Base-by-base conservation (phyloP, 1,139 yeast genomes). In the Wickerhamomyces sp. region DNA sequence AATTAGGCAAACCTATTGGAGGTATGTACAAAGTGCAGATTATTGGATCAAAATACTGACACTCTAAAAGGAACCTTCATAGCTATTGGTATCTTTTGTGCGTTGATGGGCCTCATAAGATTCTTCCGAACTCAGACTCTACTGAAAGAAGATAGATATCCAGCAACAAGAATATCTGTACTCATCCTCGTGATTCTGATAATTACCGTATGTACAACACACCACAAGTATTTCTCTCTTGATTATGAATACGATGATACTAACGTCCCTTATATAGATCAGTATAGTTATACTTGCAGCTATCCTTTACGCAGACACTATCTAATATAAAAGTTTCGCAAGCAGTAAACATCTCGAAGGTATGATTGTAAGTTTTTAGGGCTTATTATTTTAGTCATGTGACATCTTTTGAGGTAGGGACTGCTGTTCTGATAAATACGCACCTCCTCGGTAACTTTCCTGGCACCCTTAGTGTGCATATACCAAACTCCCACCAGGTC, bases 111-210 rank as follows among this genome's bases (percentile, higher is more conserved):
- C 1, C 56, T 66, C 7, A 43, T 55, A 34, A 60, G 81, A 35
- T 76, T 73, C 56, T 75, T 72, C 54, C 54, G 62, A 15, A 66
- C 76, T 13, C 84, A 79, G 55, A 48, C 61, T 15, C 56, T 71
- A 49, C 63, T 80, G 37, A 69, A 75, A 37, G 56, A 64, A 37
- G 71, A 73, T 40, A 59, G 63, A 49, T 80, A 76, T 53, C 84
- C 84, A 0, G 82, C 78, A 1, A 67, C 77, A 23, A 59, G 73
- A 26, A 48, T 65, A 11, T 57, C 68, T 31, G 63, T 68, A 14
- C 56, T 66, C 33, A 42, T 66, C 2, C 55, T 70, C 34, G 68
- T 73, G 30, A 51, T 63, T 6, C 58, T 70, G n/a, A 65, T 72
- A 10, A 46, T 71, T 26, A 53, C 65, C 5, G 71, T 67, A 53